Conservation (phyloP, 345 rosid species). For the Passiflora organensis region DNA sequence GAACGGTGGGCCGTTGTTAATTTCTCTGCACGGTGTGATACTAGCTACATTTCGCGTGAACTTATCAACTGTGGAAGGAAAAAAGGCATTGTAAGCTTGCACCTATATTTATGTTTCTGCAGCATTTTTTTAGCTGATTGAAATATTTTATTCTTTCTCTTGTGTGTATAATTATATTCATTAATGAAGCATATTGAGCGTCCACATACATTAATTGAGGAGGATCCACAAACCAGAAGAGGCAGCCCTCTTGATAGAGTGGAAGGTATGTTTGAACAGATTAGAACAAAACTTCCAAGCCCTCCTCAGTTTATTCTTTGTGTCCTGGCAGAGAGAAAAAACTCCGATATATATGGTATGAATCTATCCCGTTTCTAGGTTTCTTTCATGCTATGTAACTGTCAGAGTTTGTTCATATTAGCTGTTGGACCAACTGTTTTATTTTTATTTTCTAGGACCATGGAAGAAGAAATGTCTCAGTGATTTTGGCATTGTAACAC, state of each 20-base stretch:
- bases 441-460: constrained; percentile 51
- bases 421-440: constrained; percentile 4
- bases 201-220: constrained; percentile 69
- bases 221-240: constrained; percentile 50
- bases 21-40: constrained; percentile 86
- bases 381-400: not conserved
- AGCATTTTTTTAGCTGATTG: constrained; percentile 13
- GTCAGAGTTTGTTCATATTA: not conserved
- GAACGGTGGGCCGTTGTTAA: constrained; percentile 74
- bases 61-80: constrained; percentile 66
- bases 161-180: constrained; percentile 5
- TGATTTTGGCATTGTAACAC: constrained; percentile 69
- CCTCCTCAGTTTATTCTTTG: constrained; percentile 66
- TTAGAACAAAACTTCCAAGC: constrained; percentile 48
- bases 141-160: not conserved
- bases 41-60: constrained; percentile 61
- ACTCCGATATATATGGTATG: constrained; percentile 74
- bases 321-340: constrained; percentile 74
- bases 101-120: too few species aligned
- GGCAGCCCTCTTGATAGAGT: constrained; percentile 62
- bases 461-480: constrained; percentile 77
- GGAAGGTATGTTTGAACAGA: constrained; percentile 60
- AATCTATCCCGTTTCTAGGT: constrained; percentile 11
- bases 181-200: constrained; percentile 54
- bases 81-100: constrained; percentile 72